Base-by-base conservation (phyloP, 148 eudicot species). In the Rhododendron henanense region DNA sequence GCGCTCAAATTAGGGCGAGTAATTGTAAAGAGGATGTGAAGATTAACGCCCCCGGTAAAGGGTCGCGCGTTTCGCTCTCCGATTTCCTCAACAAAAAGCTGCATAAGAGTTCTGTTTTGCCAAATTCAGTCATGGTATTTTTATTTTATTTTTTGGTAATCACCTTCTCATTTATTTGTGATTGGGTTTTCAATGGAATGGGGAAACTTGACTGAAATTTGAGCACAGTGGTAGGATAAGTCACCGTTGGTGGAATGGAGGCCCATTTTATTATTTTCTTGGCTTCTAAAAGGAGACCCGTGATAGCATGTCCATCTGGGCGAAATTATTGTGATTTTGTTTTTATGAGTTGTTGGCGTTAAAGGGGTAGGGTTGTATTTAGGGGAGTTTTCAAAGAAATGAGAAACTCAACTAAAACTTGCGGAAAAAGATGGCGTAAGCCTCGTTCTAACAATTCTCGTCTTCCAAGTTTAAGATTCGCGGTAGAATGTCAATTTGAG, bases 61-160 rank as follows among this genome's bases (percentile, higher is more conserved):
- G 63, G 35, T 63, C 87, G 0, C 51, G 35, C 9, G 74, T 91
- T 21, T 93, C 98, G 16, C 92, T 95, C 48, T 91, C 93, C 7
- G 91, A 90, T 28, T 94, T 92, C 87, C 94, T 95, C 48, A 87
- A 90, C 81, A 90, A 90, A 73, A 95, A 90, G 86, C 88, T 93
- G 83, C 92, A 94, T 81, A 82, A 86, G 31, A 81, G 91, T 92
- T 73, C 92, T 86, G 92, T 89, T 35, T 87, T 93, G 47, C 94
- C 96, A 59, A 78, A 76, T 59, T 87, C 91, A 63, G 77, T 15
- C 79, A 74, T 73, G 90, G 93, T 91, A 47, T 63, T 39, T 65
- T 80, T 47, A 6, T 0, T 41, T 41, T n/a, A n/a, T n/a, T 5
- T 41, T 41, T 41, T 6, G 45, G 45, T 41, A 41, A 41, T 41